phyloP scores from a whole-genome alignment of 768 basidiomycete species.

The Cytidiella melzeri region DNA sequence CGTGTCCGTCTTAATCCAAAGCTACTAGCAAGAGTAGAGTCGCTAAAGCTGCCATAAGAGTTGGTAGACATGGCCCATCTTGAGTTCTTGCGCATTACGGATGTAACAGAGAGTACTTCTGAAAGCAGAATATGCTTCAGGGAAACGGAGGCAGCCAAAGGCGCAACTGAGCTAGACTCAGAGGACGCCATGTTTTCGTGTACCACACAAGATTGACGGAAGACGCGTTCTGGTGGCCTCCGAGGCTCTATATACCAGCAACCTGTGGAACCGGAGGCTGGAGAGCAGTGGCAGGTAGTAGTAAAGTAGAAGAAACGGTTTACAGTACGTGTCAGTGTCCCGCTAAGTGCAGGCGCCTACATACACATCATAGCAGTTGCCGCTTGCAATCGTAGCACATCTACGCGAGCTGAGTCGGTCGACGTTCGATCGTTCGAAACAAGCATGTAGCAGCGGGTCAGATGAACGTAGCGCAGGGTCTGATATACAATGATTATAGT shows the following conservation, averaged over 20 bases:
- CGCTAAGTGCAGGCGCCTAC: constrained; percentile 3
- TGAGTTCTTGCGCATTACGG: constrained; percentile 95
- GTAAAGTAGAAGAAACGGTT: neutral
- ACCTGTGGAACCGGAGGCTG: neutral
- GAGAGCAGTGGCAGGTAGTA: neutral
- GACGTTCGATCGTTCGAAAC: too few relatives aligned
- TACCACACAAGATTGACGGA: too few relatives aligned
- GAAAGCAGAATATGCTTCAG: constrained; percentile 77
- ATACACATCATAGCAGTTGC: neutral
- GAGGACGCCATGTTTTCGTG: neutral
- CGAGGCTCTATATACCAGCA: too few relatives aligned
- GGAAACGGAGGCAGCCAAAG: constrained; percentile 31
- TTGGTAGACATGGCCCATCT: constrained; percentile 83
- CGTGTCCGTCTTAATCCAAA: constrained; percentile 65
- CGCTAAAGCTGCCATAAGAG: constrained; percentile 46
- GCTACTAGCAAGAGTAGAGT: constrained; percentile 65
- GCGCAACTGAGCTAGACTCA: neutral
- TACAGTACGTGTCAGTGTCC: constrained; percentile 10
- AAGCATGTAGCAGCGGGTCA: too few relatives aligned
- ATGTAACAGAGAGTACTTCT: constrained; percentile 88
- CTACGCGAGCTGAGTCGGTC: too few relatives aligned
- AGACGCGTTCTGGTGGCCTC: too few relatives aligned
- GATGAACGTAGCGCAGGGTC: neutral
- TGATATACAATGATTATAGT: neutral
- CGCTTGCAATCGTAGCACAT: too few relatives aligned